These are phyloP conservation scores for Trifolium subterraneum DNA, from an alignment of 306 rosid genomes.

Conservation along the genomic window DNA sequence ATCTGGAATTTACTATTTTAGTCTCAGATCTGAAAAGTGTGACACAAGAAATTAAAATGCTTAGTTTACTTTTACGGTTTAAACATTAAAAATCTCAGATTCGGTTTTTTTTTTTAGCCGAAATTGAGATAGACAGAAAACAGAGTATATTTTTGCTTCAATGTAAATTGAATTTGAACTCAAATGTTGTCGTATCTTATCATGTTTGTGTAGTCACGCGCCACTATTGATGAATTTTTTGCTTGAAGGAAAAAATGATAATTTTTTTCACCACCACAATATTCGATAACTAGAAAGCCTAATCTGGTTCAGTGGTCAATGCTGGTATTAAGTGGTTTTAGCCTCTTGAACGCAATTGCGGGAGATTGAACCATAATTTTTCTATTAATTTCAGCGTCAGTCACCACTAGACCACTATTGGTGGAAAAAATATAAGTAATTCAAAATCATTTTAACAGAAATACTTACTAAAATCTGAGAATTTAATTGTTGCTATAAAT, in stretches of 20 bases:
- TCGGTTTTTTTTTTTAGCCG: neutral
- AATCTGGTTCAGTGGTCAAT: no score
- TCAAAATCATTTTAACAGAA: no score
- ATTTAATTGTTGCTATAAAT: slow-evolving; percentile 28
- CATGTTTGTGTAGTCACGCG: slow-evolving; percentile 39
- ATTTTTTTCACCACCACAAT: no score
- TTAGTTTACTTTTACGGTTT: neutral
- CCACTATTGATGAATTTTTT: neutral
- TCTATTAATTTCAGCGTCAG: no score
- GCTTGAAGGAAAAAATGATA: no score
- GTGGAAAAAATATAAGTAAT: no score
- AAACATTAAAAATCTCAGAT: neutral
- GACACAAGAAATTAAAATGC: slow-evolving; percentile 9
- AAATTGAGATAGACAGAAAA: neutral
- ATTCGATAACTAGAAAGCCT: no score
- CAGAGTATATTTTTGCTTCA: neutral
- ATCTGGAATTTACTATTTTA: slow-evolving; percentile 49
- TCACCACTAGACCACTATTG: no score
- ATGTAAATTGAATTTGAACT: neutral
- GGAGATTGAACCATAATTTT: no score
- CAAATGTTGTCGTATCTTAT: neutral
- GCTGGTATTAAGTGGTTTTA: no score
- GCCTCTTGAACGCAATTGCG: no score
- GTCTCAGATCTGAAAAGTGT: slow-evolving; percentile 38
- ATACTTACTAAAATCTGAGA: neutral